A percentile compares a stretch with the other conserved stretches of the same genome.
These are phyloP conservation scores for Russula emetica DNA, from an alignment of 768 basidiomycete genomes.

Conservation along the genomic window DNA sequence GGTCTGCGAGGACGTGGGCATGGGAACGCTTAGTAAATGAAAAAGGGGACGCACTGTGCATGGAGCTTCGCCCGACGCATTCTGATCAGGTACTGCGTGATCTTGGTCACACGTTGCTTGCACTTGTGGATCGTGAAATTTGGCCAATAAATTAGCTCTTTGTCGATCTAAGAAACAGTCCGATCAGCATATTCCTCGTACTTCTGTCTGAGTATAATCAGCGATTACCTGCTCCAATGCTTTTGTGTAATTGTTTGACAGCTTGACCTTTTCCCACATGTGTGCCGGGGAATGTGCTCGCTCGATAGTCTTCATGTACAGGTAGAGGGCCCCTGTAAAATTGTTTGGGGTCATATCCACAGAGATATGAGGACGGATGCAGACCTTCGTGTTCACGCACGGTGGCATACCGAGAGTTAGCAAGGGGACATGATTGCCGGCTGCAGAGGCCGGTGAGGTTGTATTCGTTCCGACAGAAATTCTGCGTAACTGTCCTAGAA, in stretches of 20 bases:
- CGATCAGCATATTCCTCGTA: background rate
- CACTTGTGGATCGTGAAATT: conserved; percentile 97
- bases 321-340: conserved; percentile 69
- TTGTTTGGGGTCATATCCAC: background rate
- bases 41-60: conserved; percentile 61
- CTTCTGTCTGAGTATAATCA: background rate
- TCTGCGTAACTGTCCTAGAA: conserved; percentile 84
- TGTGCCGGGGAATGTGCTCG: conserved; percentile 92
- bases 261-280: conserved; percentile 96
- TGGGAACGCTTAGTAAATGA: background rate
- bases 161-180: conserved; percentile 67
- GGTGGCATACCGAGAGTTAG: conserved; percentile 97
- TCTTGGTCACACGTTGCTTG: conserved; percentile 98
- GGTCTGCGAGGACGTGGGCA: conserved; percentile 49
- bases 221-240: conserved; percentile 84
- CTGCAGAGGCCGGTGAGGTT: conserved; percentile 96
- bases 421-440: conserved; percentile 94
- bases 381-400: conserved; percentile 92
- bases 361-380: conserved; percentile 14
- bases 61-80: conserved; percentile 88
- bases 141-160: conserved; percentile 96
- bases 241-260: conserved; percentile 92
- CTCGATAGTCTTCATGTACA: conserved; percentile 97
- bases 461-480: conserved; percentile 98
- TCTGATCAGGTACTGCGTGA: conserved; percentile 98